These are phyloP conservation scores for Starmerella geochares DNA, from an alignment of 805 yeast species.

Conservation along the genomic window DNA sequence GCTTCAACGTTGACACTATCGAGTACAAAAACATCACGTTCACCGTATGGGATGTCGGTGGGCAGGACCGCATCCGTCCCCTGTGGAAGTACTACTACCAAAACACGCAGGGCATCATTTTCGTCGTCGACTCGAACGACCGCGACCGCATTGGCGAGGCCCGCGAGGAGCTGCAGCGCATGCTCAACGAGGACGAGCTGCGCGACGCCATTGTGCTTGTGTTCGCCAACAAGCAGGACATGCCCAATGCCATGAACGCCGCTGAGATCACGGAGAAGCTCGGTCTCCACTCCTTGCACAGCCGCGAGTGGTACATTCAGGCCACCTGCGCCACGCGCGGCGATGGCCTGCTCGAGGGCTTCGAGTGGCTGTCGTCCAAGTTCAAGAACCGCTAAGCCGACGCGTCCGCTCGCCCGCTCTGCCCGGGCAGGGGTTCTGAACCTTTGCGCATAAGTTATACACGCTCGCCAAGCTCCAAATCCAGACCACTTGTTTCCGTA, in stretches of 20 bases:
- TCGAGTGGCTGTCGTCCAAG: conserved; percentile 90
- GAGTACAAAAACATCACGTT: conserved; percentile 94
- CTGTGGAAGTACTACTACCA: conserved; percentile 98
- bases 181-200: conserved; percentile 96
- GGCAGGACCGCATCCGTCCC: conserved; percentile 98
- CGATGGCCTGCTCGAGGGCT: conserved; percentile 96
- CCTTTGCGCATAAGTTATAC: conserved; percentile 5
- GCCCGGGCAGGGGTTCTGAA: not conserved
- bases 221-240: conserved; percentile 96
- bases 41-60: conserved; percentile 99
- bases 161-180: conserved; percentile 94
- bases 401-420: not conserved
- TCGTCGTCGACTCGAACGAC: conserved; percentile 95
- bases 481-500: conserved; percentile 6
- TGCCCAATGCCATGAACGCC: conserved; percentile 98
- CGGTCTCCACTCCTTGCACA: conserved; percentile 93
- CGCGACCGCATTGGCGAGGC: conserved; percentile 97
- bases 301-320: conserved; percentile 99
- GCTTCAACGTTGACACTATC: conserved; percentile 94
- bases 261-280: conserved; percentile 96
- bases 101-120: conserved; percentile 96
- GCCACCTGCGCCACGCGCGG: conserved; percentile 99
- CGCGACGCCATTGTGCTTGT: conserved; percentile 92
- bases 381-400: conserved; percentile 48
- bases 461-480: conserved; percentile 4